Conservation (phyloP, 306 rosid genomes). For the Canavalia ensiformis region DNA sequence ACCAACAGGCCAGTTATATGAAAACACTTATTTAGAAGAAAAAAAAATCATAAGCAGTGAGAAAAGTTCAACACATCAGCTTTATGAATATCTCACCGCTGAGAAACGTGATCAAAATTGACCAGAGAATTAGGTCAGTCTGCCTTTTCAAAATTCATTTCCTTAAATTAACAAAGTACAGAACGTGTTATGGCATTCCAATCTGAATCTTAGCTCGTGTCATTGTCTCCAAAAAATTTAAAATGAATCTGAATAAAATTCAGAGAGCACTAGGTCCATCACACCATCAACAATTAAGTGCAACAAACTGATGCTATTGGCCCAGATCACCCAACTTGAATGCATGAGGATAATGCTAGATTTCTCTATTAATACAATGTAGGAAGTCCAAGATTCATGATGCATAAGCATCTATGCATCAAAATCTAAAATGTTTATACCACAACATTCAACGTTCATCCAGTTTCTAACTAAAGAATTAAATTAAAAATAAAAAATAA, state of each 20-base stretch:
- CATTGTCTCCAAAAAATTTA: neutral
- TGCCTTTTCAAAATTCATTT: constrained; percentile 27
- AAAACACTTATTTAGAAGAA: constrained; percentile 21
- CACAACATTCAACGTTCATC: constrained; percentile 1
- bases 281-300: constrained; percentile 21
- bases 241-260: constrained; percentile 22
- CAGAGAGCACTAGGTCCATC: constrained; percentile 10
- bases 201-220: neutral
- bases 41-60: neutral
- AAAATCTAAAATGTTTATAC: neutral
- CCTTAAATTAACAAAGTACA: neutral
- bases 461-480: neutral
- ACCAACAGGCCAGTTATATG: constrained; percentile 20
- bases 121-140: constrained; percentile 9
- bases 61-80: constrained; percentile 18
- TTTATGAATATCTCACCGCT: constrained; percentile 29
- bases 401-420: neutral
- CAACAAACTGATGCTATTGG: constrained; percentile 27
- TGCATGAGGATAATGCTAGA: neutral
- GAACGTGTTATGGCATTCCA: constrained; percentile 7
- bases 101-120: constrained; percentile 17
- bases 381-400: constrained; percentile 35
- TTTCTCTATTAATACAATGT: neutral
- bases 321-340: neutral
- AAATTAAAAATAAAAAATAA: neutral